These are phyloP conservation scores for Solanum tacnaense DNA, from an alignment of 257 asterid species.

Conservation along the genomic window DNA sequence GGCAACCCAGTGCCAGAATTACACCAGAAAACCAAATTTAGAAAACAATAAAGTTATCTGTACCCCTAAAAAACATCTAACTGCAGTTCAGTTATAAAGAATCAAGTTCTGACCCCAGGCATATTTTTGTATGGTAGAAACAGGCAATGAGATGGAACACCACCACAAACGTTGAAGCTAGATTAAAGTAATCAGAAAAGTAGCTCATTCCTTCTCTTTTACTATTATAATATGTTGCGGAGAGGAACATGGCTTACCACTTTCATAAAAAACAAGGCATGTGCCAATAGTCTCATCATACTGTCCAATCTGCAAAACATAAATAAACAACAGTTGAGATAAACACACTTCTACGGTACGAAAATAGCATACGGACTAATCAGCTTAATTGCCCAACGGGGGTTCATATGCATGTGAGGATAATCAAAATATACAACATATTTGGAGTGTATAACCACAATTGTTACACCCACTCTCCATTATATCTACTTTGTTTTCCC, in stretches of 20 bases:
- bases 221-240: not conserved
- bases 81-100: not conserved
- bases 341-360: not conserved
- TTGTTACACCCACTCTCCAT: not conserved
- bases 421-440: not conserved
- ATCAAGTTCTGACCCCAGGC: not conserved
- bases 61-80: not conserved
- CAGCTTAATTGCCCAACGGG: not conserved
- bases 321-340: not conserved
- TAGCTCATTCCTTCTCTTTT: not conserved
- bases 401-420: not conserved
- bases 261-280: conserved; percentile 62
- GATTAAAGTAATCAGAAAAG: not conserved
- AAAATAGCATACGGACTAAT: not conserved
- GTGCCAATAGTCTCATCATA: conserved; percentile 84
- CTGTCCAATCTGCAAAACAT: conserved; percentile 57
- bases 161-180: not conserved
- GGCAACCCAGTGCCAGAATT: not conserved
- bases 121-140: not conserved
- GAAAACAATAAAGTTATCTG: not conserved
- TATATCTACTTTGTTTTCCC: not conserved
- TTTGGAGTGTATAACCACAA: not conserved
- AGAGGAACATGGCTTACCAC: conserved; percentile 41
- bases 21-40: not conserved
- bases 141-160: not conserved